Evolutionary conservation across 139 green algal genomes (phyloP).

Genomic region (Diplosphaera chodatii): DNA sequence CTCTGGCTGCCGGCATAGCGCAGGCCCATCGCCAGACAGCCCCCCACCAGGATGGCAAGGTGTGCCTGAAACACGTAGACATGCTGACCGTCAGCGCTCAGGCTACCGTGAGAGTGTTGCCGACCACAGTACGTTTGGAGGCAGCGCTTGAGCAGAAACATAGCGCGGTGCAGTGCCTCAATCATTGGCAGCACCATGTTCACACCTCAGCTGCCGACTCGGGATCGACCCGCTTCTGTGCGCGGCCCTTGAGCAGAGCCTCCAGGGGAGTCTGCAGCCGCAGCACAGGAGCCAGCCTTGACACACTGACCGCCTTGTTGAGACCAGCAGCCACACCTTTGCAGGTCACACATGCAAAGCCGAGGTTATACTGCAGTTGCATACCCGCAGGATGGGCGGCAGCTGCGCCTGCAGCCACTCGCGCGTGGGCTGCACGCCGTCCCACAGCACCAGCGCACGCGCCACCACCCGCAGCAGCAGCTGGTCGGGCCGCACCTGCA

Average conservation of each 20-base stretch:
- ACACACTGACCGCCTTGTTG: too few species aligned
- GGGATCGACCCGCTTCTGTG: not conserved
- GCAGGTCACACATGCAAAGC: not conserved
- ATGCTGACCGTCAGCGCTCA: not conserved
- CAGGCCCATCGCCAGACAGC: constrained; percentile 82
- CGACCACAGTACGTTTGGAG: too few species aligned
- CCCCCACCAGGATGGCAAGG: constrained; percentile 55
- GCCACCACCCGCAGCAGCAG: constrained; percentile 83
- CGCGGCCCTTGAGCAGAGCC: not conserved
- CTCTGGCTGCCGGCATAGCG: constrained; percentile 71
- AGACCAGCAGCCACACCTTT: not conserved
- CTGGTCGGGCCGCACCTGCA: constrained; percentile 68
- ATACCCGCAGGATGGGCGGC: constrained; percentile 47
- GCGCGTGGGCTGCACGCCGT: constrained; percentile 46
- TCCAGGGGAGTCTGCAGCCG: constrained; percentile 4
- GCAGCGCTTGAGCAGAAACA: too few species aligned
- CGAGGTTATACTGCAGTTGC: not conserved
- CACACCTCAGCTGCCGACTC: not conserved
- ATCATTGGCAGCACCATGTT: too few species aligned
- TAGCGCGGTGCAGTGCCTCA: too few species aligned
- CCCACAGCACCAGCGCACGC: constrained; percentile 81
- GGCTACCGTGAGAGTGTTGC: too few species aligned
- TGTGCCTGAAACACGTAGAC: constrained; percentile 39
- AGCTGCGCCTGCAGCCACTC: constrained; percentile 69
- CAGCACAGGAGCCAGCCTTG: too few species aligned